These are phyloP conservation scores for Quercus phellos DNA, from an alignment of 331 rosid genomes.

Conservation along the genomic window DNA sequence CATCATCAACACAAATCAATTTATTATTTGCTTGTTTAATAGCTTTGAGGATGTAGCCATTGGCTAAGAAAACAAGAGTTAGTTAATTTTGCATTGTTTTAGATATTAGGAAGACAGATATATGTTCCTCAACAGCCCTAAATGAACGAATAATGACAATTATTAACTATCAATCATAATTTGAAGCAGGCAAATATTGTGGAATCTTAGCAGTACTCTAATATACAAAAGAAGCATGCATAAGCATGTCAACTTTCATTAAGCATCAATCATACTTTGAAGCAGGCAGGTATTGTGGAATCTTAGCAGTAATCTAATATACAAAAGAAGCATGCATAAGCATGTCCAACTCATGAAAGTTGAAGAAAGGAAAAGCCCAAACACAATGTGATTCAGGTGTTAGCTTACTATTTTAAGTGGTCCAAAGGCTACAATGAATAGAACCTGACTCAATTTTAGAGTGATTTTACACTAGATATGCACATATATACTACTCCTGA, in stretches of 20 bases:
- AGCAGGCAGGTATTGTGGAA: not conserved
- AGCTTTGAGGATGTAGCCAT: slow-evolving; percentile 20
- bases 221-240: not conserved
- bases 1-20: not conserved
- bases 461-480: not conserved
- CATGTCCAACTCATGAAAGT: not conserved
- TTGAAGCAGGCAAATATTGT: not conserved
- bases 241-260: not conserved
- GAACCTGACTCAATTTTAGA: not conserved
- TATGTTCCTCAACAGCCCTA: slow-evolving; percentile 27
- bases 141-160: not conserved
- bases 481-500: not conserved
- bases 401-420: not conserved
- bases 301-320: not conserved
- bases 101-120: slow-evolving; percentile 23
- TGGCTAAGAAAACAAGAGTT: slow-evolving; percentile 25
- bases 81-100: slow-evolving; percentile 21
- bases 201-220: not conserved
- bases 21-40: slow-evolving; percentile 9
- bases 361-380: not conserved
- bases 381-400: not conserved
- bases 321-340: not conserved
- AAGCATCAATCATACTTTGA: not conserved
- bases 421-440: not conserved
- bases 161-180: not conserved